Conservation (phyloP, 306 rosid species). For the Argentina anserina region DNA sequence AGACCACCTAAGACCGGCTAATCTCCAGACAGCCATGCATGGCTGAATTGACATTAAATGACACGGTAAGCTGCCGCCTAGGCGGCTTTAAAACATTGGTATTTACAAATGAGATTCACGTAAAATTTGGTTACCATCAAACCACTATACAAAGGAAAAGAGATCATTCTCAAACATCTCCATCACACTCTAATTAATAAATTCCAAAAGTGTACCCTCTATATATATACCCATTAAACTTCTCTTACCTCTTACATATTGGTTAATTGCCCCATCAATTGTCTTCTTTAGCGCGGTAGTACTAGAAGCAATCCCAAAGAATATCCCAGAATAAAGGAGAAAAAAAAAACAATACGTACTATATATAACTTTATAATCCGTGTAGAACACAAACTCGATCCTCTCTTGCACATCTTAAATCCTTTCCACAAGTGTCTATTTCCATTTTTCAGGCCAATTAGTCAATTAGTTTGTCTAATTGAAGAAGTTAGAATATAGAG, state of each 20-base stretch:
- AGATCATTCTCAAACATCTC: background rate
- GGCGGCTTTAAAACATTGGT: no score
- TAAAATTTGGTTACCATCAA: no score
- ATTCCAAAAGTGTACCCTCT: background rate
- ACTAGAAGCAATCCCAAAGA: background rate
- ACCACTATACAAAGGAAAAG: background rate
- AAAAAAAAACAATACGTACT: background rate
- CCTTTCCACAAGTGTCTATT: background rate
- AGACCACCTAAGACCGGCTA: no score
- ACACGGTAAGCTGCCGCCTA: no score
- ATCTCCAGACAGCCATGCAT: no score
- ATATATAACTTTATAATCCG: background rate
- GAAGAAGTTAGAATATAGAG: no score
- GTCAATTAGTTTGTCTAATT: background rate
- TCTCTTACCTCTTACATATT: background rate
- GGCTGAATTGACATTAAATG: no score
- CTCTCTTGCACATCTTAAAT: background rate
- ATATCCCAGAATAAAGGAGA: background rate
- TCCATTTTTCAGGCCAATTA: background rate
- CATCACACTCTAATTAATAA: background rate
- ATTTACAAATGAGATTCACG: background rate
- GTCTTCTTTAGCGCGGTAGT: background rate
- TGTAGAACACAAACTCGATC: background rate
- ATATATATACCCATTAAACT: background rate
- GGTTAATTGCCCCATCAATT: background rate